Evolutionary conservation across 2,329 filamentous ascomycete genomes (phyloP).

Genomic region (Ophiostoma sp.): DNA sequence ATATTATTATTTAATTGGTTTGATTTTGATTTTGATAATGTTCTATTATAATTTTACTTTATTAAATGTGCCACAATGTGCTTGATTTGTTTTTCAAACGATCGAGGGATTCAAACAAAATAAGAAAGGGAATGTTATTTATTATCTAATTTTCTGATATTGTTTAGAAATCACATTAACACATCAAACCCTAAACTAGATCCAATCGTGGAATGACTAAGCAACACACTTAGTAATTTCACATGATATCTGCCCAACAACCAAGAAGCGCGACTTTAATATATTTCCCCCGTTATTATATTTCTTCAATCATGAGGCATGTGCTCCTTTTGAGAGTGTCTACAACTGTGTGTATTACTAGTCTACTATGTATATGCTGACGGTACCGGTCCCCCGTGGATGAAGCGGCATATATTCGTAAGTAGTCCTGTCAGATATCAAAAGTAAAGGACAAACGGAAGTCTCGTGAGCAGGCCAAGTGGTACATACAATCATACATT

Average conservation of each 20-base stretch:
- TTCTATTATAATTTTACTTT: neutral
- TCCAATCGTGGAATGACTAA: neutral
- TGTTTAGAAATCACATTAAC: too few species aligned
- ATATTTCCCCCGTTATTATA: neutral
- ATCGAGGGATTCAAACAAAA: too few species aligned
- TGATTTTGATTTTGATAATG: neutral
- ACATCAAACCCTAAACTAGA: neutral
- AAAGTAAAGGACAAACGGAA: neutral
- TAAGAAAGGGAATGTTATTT: too few species aligned
- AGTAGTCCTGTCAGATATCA: slow-evolving; percentile 2
- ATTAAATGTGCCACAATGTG: too few species aligned
- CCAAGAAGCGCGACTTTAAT: neutral
- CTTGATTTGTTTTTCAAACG: neutral
- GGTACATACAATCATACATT: neutral
- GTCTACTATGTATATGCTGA: neutral
- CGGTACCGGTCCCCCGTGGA: neutral
- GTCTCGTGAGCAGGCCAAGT: neutral
- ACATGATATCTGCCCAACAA: neutral
- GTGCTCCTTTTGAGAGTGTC: neutral
- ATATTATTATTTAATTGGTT: neutral
- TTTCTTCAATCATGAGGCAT: neutral
- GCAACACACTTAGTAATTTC: neutral
- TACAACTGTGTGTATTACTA: neutral
- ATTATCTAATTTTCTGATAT: too few species aligned
- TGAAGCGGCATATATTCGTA: neutral